Evolutionary conservation across 2,329 filamentous ascomycete genomes (phyloP), one percentile per base, ranked within the genome.

Genomic region (Atkinsonella hypoxylon): DNA sequence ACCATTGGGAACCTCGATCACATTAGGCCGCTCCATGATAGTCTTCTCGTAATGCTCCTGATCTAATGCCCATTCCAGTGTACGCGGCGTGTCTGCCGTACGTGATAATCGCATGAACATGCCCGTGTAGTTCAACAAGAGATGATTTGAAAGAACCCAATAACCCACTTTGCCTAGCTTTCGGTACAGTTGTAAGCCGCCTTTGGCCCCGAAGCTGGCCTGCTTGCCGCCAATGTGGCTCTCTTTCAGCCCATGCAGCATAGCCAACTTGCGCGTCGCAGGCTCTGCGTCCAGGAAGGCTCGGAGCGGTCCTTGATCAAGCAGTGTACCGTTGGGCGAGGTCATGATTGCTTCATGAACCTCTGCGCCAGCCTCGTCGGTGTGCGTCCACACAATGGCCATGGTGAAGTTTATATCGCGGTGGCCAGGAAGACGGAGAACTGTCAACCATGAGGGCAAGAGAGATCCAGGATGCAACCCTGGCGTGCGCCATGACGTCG

Each of bases 381-480:
- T 13, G 38, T 53, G 52, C 17, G 52, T 51, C 52, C 52, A 53
- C n/a, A 53, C 45, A 38, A 53, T 53, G 45, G 49, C 52, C 31
- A 40, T 47, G 46, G 30, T 46, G 12, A 51, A 53, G 43, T 53
- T 53, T 20, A 53, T 51, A 41, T 53, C 52, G n/a, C 52, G 49
- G 49, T 53, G 52, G 20, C 52, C 52, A 22, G 52, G 30, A 47
- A 53, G 52, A 17, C 49, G 52, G n/a, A 53, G 42, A 9, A 51
- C 41, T 6, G 52, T n/a, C 26, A 53, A 40, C 52, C 52, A 53
- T 38, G 45, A 8, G 10, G 52, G 52, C 4, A 53, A 49, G 17
- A 45, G 7, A 17, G 49, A 41, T 4, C 49, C 52, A 4, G 49
- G 49, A 20, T 53, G 46, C 31, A 51, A n/a, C 18, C 49, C 46